Percentiles rank a stretch among this genome's conserved stretches.
These are phyloP conservation scores for Lachnellula willkommii DNA, from an alignment of 2,329 filamentous ascomycete species.

Conservation along the genomic window DNA sequence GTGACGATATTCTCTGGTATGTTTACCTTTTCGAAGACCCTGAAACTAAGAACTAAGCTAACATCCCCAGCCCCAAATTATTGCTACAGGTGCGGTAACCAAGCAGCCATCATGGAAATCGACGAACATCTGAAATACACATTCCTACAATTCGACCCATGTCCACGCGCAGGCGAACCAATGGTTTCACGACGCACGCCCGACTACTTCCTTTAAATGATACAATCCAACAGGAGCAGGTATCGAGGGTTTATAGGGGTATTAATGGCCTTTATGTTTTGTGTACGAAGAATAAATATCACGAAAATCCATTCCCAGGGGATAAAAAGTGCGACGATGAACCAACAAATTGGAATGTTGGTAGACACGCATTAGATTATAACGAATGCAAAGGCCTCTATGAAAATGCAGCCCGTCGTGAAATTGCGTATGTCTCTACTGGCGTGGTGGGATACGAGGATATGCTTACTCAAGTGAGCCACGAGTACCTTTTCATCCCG, in stretches of 20 bases:
- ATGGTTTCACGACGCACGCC: conserved; percentile 98
- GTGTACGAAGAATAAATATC: neutral
- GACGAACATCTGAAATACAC: conserved; percentile 99
- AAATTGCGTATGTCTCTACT: too few relatives aligned
- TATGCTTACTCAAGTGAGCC: too few relatives aligned
- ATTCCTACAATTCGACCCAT: conserved; percentile 99
- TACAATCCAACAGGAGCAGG: neutral
- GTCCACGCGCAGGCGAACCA: conserved; percentile 92
- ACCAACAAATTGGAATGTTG: neutral
- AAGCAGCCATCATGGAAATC: conserved; percentile 99
- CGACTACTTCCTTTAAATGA: conserved; percentile 88
- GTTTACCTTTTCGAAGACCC: conserved; percentile 21
- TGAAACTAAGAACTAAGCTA: conserved; percentile 17
- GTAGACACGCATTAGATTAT: conserved; percentile 1
- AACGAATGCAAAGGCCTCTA: neutral
- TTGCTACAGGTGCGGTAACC: conserved; percentile 98
- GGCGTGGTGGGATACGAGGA: too few relatives aligned
- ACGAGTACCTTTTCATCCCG: too few relatives aligned
- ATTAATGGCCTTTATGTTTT: neutral
- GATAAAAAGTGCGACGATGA: neutral
- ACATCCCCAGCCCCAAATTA: conserved; percentile 69
- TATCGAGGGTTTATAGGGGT: neutral
- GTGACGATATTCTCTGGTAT: conserved; percentile 97
- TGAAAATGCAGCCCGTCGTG: neutral
- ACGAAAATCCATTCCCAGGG: neutral